Percentiles rank a stretch among this genome's conserved stretches.
Conservation (phyloP, 2,329 filamentous ascomycete species). For the Aureobasidium musti region DNA sequence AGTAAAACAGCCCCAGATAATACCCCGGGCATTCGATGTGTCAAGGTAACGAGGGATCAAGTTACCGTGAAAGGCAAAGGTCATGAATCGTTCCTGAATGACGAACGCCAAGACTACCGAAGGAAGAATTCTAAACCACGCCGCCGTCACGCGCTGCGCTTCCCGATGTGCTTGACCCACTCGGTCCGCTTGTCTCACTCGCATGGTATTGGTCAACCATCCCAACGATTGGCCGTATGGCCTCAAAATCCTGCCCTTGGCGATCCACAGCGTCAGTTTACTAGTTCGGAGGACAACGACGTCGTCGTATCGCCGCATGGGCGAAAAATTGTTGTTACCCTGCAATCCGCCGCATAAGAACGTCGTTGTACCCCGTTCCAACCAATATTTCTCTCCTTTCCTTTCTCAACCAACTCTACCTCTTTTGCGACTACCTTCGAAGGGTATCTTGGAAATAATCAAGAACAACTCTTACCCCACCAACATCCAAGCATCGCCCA, state of each 20-base stretch:
- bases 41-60: constrained; percentile 4
- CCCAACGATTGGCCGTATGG: constrained; percentile 6
- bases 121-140: constrained; percentile 16
- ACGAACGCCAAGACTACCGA: constrained; percentile 18
- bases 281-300: background rate
- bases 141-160: constrained; percentile 15
- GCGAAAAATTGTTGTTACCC: constrained; percentile 1
- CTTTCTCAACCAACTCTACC: background rate
- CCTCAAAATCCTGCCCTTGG: constrained; percentile 5
- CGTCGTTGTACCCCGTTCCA: background rate
- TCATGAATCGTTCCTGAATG: constrained; percentile 3
- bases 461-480: background rate
- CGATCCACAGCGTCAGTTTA: constrained; percentile 20
- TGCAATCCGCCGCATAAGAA: constrained; percentile 19
- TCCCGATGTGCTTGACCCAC: constrained; percentile 12
- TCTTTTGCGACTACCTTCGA: constrained; percentile 7
- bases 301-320: constrained; percentile 13
- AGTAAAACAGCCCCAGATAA: constrained; percentile 13
- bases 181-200: constrained; percentile 1
- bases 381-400: background rate
- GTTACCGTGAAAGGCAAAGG: constrained; percentile 10
- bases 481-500: constrained; percentile 23
- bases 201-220: constrained; percentile 14
- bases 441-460: constrained; percentile 23
- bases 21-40: constrained; percentile 11